These are phyloP conservation scores for Gyrodon lividus DNA, from an alignment of 768 basidiomycete species.

Conservation along the genomic window DNA sequence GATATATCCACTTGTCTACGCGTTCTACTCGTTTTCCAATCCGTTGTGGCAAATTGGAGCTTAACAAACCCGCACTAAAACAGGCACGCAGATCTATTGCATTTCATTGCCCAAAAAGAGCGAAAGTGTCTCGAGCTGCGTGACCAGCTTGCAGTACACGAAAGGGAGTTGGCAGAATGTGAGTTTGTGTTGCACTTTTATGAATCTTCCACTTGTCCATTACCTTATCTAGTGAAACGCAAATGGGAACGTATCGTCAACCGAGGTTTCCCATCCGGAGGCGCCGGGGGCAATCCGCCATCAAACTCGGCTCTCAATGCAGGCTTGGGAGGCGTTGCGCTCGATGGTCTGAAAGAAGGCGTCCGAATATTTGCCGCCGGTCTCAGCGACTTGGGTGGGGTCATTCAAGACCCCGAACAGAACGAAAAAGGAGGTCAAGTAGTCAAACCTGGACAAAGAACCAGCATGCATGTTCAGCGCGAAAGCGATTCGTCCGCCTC, in stretches of 20 bases:
- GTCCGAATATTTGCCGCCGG: constrained; percentile 58
- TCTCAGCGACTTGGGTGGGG: constrained; percentile 31
- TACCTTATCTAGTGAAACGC: constrained; percentile 55
- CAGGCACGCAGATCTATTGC: constrained; percentile 80
- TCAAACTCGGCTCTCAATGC: not conserved
- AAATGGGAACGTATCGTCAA: constrained; percentile 83
- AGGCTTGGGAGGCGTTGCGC: constrained; percentile 21
- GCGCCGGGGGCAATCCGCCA: constrained; percentile 9
- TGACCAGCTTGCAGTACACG: constrained; percentile 68
- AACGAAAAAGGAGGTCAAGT: not conserved
- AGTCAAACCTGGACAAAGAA: not conserved
- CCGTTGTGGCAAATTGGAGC: no score
- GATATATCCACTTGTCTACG: not conserved
- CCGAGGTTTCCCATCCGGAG: constrained; percentile 49
- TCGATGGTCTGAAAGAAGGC: constrained; percentile 66
- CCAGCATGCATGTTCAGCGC: constrained; percentile 3
- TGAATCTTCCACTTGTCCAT: not conserved
- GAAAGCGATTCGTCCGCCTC: constrained; percentile 30
- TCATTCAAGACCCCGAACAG: constrained; percentile 14
- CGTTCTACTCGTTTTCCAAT: no score
- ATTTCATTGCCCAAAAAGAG: constrained; percentile 85
- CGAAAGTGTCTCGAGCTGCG: constrained; percentile 80
- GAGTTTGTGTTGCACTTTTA: constrained; percentile 17
- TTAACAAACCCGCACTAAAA: not conserved
- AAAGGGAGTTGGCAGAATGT: constrained; percentile 69